Evolutionary conservation across 2,329 filamentous ascomycete species (phyloP).

Genomic region (Hypoxylon sp.): DNA sequence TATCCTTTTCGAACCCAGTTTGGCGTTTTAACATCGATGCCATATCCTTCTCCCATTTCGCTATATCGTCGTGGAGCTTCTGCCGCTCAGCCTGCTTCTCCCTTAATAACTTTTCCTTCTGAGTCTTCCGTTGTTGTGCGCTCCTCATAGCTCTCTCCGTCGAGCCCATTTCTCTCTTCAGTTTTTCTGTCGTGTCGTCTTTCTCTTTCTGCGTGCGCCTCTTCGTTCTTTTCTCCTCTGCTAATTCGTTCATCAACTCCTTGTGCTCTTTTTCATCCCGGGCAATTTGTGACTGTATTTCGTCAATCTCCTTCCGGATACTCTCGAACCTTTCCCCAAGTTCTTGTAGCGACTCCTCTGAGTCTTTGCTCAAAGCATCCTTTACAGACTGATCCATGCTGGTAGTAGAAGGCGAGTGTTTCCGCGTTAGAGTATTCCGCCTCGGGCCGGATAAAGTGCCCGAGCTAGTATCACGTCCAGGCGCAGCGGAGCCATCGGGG

Average conservation of each 20-base stretch:
- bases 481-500: constrained; percentile 71
- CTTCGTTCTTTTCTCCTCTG: constrained; percentile 84
- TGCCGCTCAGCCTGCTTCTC: constrained; percentile 78
- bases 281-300: constrained; percentile 77
- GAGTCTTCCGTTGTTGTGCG: constrained; percentile 82
- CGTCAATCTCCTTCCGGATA: constrained; percentile 87
- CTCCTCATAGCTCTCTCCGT: constrained; percentile 86
- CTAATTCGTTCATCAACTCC: constrained; percentile 75
- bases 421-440: constrained; percentile 79
- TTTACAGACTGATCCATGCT: constrained; percentile 67
- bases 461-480: constrained; percentile 75
- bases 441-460: constrained; percentile 59
- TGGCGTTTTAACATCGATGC: constrained; percentile 71
- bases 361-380: constrained; percentile 64
- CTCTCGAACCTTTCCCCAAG: constrained; percentile 85
- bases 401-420: constrained; percentile 79
- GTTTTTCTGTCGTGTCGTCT: constrained; percentile 87
- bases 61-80: constrained; percentile 78
- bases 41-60: constrained; percentile 76
- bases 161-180: constrained; percentile 84
- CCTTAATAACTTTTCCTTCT: constrained; percentile 80
- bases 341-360: constrained; percentile 78
- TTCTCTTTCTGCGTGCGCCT: constrained; percentile 86
- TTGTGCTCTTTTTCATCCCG: constrained; percentile 81
- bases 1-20: constrained; percentile 68